Evolutionary conservation across 1,284 basidiomycete genomes (phyloP).

Genomic region (Anthracocystis panici-leucophaei): DNA sequence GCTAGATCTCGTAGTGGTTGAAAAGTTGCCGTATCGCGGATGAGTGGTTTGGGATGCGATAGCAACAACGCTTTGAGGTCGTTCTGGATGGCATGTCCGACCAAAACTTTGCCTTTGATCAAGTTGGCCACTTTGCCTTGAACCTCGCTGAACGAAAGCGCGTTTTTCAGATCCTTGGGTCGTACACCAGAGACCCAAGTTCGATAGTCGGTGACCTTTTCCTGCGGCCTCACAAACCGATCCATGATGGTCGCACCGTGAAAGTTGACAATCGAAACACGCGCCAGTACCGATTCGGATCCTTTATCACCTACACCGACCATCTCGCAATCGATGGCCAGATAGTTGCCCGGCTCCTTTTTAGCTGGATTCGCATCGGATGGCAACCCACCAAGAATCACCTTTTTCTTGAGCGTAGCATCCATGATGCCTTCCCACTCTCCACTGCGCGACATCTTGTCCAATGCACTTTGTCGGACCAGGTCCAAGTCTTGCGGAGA

Average conservation of each 20-base stretch:
- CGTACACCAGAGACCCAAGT: constrained; percentile 92
- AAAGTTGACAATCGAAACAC: constrained; percentile 92
- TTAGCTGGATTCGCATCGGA: constrained; percentile 38
- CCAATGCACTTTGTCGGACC: constrained; percentile 40
- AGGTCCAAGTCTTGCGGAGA: constrained; percentile 61
- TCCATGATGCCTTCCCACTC: constrained; percentile 60
- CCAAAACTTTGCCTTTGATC: constrained; percentile 83
- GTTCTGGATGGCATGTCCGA: constrained; percentile 93
- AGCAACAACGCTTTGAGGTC: constrained; percentile 90
- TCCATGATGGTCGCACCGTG: constrained; percentile 85
- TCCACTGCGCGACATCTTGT: constrained; percentile 34
- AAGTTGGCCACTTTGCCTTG: constrained; percentile 84
- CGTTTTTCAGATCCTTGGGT: constrained; percentile 79
- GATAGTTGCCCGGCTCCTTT: constrained; percentile 77
- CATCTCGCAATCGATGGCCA: constrained; percentile 97
- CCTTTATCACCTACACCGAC: constrained; percentile 90
- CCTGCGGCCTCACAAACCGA: constrained; percentile 86
- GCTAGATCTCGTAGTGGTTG: constrained; percentile 73
- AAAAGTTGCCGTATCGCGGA: constrained; percentile 84
- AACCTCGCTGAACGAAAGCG: constrained; percentile 80
- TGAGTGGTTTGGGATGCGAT: constrained; percentile 83
- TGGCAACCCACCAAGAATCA: constrained; percentile 55
- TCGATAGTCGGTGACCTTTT: constrained; percentile 91
- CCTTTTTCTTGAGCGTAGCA: constrained; percentile 45
- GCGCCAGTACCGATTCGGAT: constrained; percentile 83